phyloP scores from a whole-genome alignment of 169 alveolate species.

The Plasmodium malariae region DNA sequence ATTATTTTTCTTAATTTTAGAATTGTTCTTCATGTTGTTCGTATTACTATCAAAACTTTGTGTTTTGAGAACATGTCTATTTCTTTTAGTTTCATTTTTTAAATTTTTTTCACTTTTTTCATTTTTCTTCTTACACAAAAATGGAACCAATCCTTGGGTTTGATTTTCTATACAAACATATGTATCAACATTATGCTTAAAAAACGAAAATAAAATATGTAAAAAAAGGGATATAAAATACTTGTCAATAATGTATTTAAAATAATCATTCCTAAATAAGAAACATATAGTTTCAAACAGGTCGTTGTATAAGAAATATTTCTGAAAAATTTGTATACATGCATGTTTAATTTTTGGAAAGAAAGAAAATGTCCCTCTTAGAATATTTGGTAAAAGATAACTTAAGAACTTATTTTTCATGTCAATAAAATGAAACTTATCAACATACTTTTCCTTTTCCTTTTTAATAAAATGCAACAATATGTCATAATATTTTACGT shows the following conservation, averaged over 20 bases:
- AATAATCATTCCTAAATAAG: conserved; percentile 45
- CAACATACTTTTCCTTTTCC: conserved; percentile 12
- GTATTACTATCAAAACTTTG: background rate
- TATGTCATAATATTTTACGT: conserved; percentile 72
- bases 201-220: conserved; percentile 40
- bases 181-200: conserved; percentile 56
- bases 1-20: background rate
- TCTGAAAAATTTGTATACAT: conserved; percentile 52
- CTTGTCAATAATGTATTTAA: conserved; percentile 58
- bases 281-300: conserved; percentile 47
- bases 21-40: background rate
- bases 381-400: conserved; percentile 54
- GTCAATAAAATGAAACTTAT: conserved; percentile 9
- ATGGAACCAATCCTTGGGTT: conserved; percentile 41
- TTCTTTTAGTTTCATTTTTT: background rate
- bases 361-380: conserved; percentile 72
- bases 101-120: background rate
- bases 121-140: background rate
- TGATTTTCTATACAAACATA: conserved; percentile 16
- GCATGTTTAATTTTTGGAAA: conserved; percentile 40
- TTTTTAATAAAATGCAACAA: conserved; percentile 45
- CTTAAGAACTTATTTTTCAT: conserved; percentile 6
- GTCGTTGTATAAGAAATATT: conserved; percentile 35
- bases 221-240: conserved; percentile 52
- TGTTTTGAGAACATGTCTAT: background rate